These are phyloP conservation scores for Mimosa pudica DNA, from an alignment of 306 rosid species.

Conservation along the genomic window DNA sequence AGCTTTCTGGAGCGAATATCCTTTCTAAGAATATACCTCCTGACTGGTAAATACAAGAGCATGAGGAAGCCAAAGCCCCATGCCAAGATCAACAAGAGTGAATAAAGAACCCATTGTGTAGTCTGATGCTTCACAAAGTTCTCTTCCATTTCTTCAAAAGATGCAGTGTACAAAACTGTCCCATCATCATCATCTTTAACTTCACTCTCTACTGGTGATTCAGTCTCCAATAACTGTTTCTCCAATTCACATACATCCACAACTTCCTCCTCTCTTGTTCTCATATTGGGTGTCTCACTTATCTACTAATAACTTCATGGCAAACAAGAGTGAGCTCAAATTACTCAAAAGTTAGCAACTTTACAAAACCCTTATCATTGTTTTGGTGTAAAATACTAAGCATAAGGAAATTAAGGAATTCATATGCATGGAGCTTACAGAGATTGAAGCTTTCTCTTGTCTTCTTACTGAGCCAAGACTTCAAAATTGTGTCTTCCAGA, in stretches of 20 bases:
- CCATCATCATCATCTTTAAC: conserved; percentile 74
- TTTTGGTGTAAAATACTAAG: no score
- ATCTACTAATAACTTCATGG: conserved; percentile 4
- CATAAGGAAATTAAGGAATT: neutral
- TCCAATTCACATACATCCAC: conserved; percentile 69
- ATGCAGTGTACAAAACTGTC: conserved; percentile 60
- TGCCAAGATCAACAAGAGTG: conserved; percentile 65
- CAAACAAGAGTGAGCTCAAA: neutral
- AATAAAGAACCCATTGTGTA: conserved; percentile 77
- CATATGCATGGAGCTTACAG: conserved; percentile 1
- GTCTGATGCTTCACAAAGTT: conserved; percentile 68
- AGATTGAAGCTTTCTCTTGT: neutral
- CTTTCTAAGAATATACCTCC: conserved; percentile 66
- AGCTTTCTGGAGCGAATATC: conserved; percentile 78
- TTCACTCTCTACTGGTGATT: conserved; percentile 30
- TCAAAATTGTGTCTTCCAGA: neutral
- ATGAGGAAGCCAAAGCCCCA: conserved; percentile 89
- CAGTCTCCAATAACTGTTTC: conserved; percentile 49
- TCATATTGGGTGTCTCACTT: conserved; percentile 42
- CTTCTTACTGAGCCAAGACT: neutral
- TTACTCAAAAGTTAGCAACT: neutral
- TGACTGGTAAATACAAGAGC: conserved; percentile 76
- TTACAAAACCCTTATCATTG: neutral
- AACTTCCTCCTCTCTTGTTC: conserved; percentile 52
- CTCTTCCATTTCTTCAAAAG: conserved; percentile 76